These are phyloP conservation scores for Boletus reticulatus DNA, from an alignment of 768 basidiomycete species.

Conservation along the genomic window DNA sequence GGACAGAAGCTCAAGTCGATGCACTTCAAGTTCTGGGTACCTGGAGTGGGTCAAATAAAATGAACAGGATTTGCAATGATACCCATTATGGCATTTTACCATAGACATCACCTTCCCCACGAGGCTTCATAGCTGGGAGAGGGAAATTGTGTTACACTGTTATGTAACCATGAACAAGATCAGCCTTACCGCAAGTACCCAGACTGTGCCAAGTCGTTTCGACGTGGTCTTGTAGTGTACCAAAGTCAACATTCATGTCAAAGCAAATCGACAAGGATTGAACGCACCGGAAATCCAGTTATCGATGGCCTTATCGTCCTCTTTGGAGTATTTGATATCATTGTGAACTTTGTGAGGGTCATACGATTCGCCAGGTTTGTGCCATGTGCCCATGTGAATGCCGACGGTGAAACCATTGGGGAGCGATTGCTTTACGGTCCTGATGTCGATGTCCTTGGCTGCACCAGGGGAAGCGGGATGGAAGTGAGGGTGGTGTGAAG, in stretches of 20 bases:
- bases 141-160: not conserved
- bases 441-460: slow-evolving; percentile 59
- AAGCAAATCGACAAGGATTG: not conserved
- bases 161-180: not conserved
- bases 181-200: slow-evolving; percentile 38
- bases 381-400: slow-evolving; percentile 73
- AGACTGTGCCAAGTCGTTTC: slow-evolving; percentile 79
- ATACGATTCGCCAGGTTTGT: slow-evolving; percentile 52
- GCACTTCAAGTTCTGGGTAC: slow-evolving; percentile 64
- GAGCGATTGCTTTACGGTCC: slow-evolving; percentile 59
- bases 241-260: not conserved
- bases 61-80: too few relatives aligned
- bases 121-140: slow-evolving; percentile 55
- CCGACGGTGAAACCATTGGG: slow-evolving; percentile 64
- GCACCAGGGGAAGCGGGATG: slow-evolving; percentile 66
- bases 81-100: too few relatives aligned
- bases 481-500: slow-evolving; percentile 74
- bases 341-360: slow-evolving; percentile 57
- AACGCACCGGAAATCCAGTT: slow-evolving; percentile 49
- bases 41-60: slow-evolving; percentile 15
- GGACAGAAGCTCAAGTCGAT: slow-evolving; percentile 73
- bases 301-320: slow-evolving; percentile 72
- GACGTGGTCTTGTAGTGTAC: slow-evolving; percentile 47
- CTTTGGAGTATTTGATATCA: slow-evolving; percentile 62
- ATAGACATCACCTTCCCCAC: slow-evolving; percentile 52